Base-by-base conservation (phyloP, 495 filamentous ascomycete species). In the Podospora anserina region DNA sequence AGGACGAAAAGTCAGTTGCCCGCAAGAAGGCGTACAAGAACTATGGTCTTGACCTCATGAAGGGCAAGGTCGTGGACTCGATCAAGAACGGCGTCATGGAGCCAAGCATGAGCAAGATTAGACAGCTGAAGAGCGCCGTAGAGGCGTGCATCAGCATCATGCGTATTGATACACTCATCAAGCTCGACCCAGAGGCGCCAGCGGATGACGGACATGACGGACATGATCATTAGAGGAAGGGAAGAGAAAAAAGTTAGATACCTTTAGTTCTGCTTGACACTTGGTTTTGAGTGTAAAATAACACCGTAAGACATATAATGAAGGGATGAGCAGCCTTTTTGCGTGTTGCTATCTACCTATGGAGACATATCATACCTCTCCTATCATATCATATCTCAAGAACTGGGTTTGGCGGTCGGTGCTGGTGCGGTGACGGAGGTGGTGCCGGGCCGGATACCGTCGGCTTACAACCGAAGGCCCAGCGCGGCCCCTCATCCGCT, bases 71-170 rank as follows among this genome's bases (percentile, higher is more conserved):
- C 74, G 89, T 93, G 68, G 95, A 99, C 81, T 87, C 90, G 80
- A 85, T 99, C 74, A 97, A 97, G 87, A 90, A 91, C 18, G 95
- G 95, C 74, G 94, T 98, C 76, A 76, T 98, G 78, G 95, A 99
- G 83, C 95, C 95, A 32, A 94, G 91, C 80, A 94, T 99, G 86
- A 97, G 94, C 86, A 99, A 99, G 87, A 86, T 99, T 73, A 90
- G 92, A 82, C 94, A 97, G 84, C 82, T 99, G 73, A 99, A 99
- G 90, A 93, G 90, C 84, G 96, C 96, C 63, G 95, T 98, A 64
- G 95, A 99, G 83, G 95, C 95, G 68, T 98, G 96, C 80, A 97
- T 99, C 81, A 90, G 93, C 75, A 97, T 99, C 78, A 97, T 99
- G 96, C 88, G 95, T 75, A 99, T 99, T 76, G 95, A 99, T 84